Base-by-base conservation (phyloP, 768 basidiomycete genomes). In the Tylopilus cervinicoccineus region DNA sequence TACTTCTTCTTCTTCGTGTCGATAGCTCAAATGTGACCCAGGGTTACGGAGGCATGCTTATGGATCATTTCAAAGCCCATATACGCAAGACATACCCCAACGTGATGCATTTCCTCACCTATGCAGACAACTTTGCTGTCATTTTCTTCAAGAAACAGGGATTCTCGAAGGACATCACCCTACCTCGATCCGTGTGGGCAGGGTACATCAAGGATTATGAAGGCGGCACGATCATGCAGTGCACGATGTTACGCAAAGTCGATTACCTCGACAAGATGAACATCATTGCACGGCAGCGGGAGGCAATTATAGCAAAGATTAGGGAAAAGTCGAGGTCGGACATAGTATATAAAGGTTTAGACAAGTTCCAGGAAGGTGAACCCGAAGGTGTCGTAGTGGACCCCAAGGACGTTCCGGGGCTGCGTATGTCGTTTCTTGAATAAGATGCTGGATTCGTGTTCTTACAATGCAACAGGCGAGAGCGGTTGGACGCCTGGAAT, bases 151-250 rank as follows among this genome's bases (percentile, higher is more conserved):
- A 93, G 66, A 99, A 98, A 65, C 96, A 98, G 72, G 96, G 96
- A 0, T 99, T 99, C 68, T 89, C 92, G 6, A 98, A 98, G 66
- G 94, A 98, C 48, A 95, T 99, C 52, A 86, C 88, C 1, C 78
- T 96, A n/a, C 86, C 86, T 51, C 80, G 94, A 37, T 82, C 88
- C 2, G 76, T 86, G 8, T 99, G 96, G 96, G 94, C 95, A 0
- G 96, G 94, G 11, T 98, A 99, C 67, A 98, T 99, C 81, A 99
- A 98, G 67, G 96, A 99, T 66, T 99, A 99, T 68, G 96, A 99
- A 67, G 95, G 95, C 33, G 94, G 92, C 16, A 99, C 95, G 38
- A 93, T 98, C 71, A 97, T 99, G 94, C 91, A 94, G 67, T 99
- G 96, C 62, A 86, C 86, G 6, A 86, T 99, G 89, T 69, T 99